phyloP scores from a whole-genome alignment of 768 basidiomycete genomes.

The Lentinula detonsa region DNA sequence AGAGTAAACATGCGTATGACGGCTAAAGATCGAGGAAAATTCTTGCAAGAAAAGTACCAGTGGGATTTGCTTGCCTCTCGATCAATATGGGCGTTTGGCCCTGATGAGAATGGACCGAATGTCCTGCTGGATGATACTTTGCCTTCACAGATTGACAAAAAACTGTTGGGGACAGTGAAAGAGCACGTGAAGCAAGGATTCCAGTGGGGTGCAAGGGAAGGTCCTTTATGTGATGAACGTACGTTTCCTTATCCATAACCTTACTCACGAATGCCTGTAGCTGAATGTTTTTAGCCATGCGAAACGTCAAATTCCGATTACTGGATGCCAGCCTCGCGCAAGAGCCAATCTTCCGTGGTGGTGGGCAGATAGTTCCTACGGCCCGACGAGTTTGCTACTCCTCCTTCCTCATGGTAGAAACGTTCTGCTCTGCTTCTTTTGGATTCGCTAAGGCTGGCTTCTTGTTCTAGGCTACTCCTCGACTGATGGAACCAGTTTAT shows the following conservation, averaged over 20 bases:
- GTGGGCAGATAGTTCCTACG: slow-evolving; percentile 98
- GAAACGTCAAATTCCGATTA: slow-evolving; percentile 97
- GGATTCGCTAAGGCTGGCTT: not conserved
- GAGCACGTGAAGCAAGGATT: slow-evolving; percentile 98
- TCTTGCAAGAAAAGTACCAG: slow-evolving; percentile 95
- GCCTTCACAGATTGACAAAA: slow-evolving; percentile 96
- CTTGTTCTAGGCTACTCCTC: slow-evolving; percentile 73
- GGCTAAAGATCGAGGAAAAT: slow-evolving; percentile 88
- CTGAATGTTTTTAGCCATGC: slow-evolving; percentile 62
- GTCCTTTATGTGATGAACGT: slow-evolving; percentile 98
- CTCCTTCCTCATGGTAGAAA: slow-evolving; percentile 90
- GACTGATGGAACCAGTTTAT: slow-evolving; percentile 96
- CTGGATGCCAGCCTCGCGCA: slow-evolving; percentile 88
- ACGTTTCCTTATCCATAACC: slow-evolving; percentile 30
- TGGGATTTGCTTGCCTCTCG: slow-evolving; percentile 97
- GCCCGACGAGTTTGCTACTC: slow-evolving; percentile 99
- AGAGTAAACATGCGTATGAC: slow-evolving; percentile 93
- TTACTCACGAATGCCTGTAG: slow-evolving; percentile 2
- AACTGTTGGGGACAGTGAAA: slow-evolving; percentile 79
- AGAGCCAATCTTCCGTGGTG: slow-evolving; percentile 96
- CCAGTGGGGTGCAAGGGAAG: slow-evolving; percentile 98
- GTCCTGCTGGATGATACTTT: slow-evolving; percentile 93
- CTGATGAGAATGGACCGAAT: slow-evolving; percentile 93
- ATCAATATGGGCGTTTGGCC: slow-evolving; percentile 99
- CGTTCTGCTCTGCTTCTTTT: not conserved